Base-by-base conservation (phyloP, 768 basidiomycete species). In the Trametes villosa region DNA sequence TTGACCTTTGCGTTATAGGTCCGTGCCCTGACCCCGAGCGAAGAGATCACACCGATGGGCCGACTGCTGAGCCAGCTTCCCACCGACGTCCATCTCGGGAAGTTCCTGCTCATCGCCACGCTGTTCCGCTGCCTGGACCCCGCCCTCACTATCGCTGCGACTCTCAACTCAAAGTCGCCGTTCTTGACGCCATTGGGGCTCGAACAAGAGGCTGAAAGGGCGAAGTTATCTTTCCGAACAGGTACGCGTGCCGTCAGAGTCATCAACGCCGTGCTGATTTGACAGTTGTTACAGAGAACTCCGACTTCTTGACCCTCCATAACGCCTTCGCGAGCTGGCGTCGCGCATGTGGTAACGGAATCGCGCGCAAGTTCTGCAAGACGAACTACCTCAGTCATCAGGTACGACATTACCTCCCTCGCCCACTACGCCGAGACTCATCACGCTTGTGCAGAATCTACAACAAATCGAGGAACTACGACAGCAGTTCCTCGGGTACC, bases 11-110 rank as follows among this genome's bases (percentile, higher is more conserved):
- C 27, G 22, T 36, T 12, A 29, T 46, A 92, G 90, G 94, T 94
- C 65, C 85, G 89, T 59, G 96, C 96, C 6, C 76, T 99, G 60
- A 98, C 94, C 1, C 67, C 82, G 2, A 78, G 79, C 1, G 94
- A 99, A 72, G 95, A 96, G 18, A 96, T 99, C 62, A 98, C 96
- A 1, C 89, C 95, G 0, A 91, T 98, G 86, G 96, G 96, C 40
- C 81, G 87, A 53, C 78, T 96, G 24, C 80, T 99, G 40, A 94
- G 92, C 77, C 91, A 92, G 71, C 78, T 99, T 38, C 96, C 96
- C 0, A 92, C 94, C 46, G 96, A 99, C 70, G 96, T 98, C 17
- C 94, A 98, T 71, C 83, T 97, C 4, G 96, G 95, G 38, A 97
- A 98, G 77, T 91, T 98, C 71, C 79, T 98, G 17, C 79, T 98